Evolutionary conservation across 2,329 filamentous ascomycete species (phyloP), one percentile per base, ranked within the genome.

Genomic region (Hawksworthiomyces lignivorus): DNA sequence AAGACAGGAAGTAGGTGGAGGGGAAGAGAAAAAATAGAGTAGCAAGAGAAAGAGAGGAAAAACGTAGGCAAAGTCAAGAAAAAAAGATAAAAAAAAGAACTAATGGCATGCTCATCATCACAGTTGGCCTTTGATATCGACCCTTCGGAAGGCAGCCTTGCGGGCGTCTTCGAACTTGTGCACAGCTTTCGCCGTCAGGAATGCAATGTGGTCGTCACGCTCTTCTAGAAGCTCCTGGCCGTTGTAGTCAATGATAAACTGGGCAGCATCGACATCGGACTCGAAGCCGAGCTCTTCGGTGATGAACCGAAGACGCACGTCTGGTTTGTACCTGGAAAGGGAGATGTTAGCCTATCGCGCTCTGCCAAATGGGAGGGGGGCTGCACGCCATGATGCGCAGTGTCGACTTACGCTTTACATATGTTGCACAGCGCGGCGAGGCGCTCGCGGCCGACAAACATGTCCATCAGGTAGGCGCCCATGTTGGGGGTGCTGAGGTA

Each of bases 51-150:
- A 30, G 11, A 34, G 30, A 31, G 5, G 22, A 28, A 28, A 30
- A 27, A 33, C 36, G 18, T 26, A 32, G n/a, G 15, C 34, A 32
- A 20, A 18, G 18, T 18, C 7, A 44, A 12, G 24, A 32, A 29
- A 28, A 31, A 42, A 48, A 22, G 19, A 22, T 3, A 7, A 36
- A 19, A 38, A 22, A 26, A 21, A 36, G 32, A 21, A 21, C 15
- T n/a, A 21, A 37, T 7, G 32, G 29, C 14, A 34, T 18, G 9
- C 11, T n/a, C n/a, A n/a, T n/a, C 22, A 14, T 82, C 69, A 92
- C 59, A 96, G 94, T 67, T 97, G 90, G 57, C 90, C 89, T 69
- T 97, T 96, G 70, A 97, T 94, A 67, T 97, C 89, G 70, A 97
- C 84, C 59, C 81, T 82, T 57, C 79, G 76, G 64, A 95, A 94